Evolutionary conservation across 306 rosid species (phyloP).

Genomic region (Spatholobus suberectus): DNA sequence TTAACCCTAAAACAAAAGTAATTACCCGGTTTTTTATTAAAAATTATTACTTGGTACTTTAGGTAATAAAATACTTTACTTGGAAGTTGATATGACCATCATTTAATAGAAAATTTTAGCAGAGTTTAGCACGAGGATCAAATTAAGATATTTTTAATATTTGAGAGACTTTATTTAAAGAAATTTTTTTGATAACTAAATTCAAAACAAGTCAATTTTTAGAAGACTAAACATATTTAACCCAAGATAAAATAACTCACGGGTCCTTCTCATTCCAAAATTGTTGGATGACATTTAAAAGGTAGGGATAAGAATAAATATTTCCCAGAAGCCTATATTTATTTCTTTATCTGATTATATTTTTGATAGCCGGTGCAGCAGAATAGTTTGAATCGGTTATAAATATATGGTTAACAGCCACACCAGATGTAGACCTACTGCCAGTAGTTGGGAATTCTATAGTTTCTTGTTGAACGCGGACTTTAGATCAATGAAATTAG

Average conservation of each 20-base stretch:
- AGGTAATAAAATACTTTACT: too few species aligned
- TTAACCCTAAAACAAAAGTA: too few species aligned
- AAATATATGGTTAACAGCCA: conserved; percentile 30
- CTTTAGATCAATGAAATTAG: conserved; percentile 27
- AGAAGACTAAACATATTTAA: too few species aligned
- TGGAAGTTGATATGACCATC: too few species aligned
- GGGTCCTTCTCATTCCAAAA: conserved; percentile 38
- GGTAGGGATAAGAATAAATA: background rate
- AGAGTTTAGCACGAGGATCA: too few species aligned
- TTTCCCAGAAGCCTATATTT: background rate
- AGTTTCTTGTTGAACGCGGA: conserved; percentile 29
- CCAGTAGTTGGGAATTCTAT: conserved; percentile 37
- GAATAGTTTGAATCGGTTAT: background rate
- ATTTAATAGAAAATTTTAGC: too few species aligned
- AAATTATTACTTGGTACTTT: too few species aligned
- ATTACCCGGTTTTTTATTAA: too few species aligned
- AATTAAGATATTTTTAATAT: too few species aligned
- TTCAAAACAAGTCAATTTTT: too few species aligned
- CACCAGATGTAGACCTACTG: conserved; percentile 38
- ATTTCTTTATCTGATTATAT: conserved; percentile 8
- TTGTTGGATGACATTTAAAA: conserved; percentile 30
- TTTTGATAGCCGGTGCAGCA: background rate
- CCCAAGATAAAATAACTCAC: background rate
- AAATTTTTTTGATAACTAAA: too few species aligned
- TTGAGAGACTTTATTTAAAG: too few species aligned